Conservation (phyloP, 2,329 filamentous ascomycete species). For the Diplodia corticola region DNA sequence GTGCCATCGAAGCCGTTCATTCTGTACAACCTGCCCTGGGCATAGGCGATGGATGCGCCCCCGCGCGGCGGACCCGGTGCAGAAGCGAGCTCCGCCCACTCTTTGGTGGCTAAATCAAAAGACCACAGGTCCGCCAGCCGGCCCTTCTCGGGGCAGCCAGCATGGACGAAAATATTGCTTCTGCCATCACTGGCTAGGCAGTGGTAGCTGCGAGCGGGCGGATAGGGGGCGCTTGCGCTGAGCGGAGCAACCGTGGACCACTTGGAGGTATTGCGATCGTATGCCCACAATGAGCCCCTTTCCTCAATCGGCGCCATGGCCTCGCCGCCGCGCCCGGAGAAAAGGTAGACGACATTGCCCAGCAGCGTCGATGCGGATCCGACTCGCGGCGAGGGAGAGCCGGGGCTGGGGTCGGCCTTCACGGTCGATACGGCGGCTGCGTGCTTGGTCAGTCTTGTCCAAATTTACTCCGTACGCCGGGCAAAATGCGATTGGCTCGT, state of each 20-base stretch:
- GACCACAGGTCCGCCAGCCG: slow-evolving; percentile 73
- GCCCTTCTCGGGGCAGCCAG: slow-evolving; percentile 67
- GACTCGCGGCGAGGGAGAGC: slow-evolving; percentile 65
- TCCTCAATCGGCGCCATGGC: slow-evolving; percentile 74
- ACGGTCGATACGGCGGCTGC: slow-evolving; percentile 21
- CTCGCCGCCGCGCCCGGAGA: slow-evolving; percentile 72
- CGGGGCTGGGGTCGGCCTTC: background rate
- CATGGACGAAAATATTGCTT: slow-evolving; percentile 73
- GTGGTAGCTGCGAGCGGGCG: slow-evolving; percentile 72
- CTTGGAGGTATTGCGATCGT: slow-evolving; percentile 61
- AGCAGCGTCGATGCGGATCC: slow-evolving; percentile 72
- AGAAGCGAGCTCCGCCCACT: slow-evolving; percentile 67
- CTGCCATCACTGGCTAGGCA: slow-evolving; percentile 64
- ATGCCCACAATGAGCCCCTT: slow-evolving; percentile 72
- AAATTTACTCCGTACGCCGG: background rate
- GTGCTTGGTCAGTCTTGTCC: slow-evolving; percentile 24
- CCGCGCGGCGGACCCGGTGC: slow-evolving; percentile 68
- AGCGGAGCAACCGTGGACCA: slow-evolving; percentile 68
- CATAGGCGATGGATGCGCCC: slow-evolving; percentile 67
- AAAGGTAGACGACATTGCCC: slow-evolving; percentile 72
- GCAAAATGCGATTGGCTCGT: background rate
- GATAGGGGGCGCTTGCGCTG: slow-evolving; percentile 50
- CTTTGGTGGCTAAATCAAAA: slow-evolving; percentile 64
- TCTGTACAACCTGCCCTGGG: slow-evolving; percentile 66
- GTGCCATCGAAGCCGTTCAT: slow-evolving; percentile 79